Percentiles rank a stretch among this genome's conserved stretches.
phyloP scores from a whole-genome alignment of 1,284 basidiomycete species.

The Ustilago esculenta region DNA sequence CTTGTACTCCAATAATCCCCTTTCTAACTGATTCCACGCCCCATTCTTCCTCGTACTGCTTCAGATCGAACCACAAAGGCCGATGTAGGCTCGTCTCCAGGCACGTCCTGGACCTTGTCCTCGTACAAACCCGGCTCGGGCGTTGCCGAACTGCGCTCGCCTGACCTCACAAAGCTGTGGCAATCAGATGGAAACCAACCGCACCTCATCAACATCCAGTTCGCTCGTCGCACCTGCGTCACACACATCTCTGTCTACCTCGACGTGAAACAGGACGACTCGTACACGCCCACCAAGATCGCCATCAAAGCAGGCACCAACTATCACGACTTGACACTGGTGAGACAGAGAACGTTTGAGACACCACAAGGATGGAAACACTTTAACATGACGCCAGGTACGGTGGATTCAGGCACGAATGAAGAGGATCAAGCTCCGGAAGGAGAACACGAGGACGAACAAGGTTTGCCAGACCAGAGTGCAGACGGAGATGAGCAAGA shows the following conservation, averaged over 20 bases:
- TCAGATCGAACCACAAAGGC: constrained; percentile 56
- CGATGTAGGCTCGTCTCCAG: constrained; percentile 59
- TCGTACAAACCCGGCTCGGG: constrained; percentile 97
- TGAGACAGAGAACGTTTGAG: constrained; percentile 61
- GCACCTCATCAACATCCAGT: constrained; percentile 92
- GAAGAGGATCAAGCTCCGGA: constrained; percentile 82
- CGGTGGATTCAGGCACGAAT: constrained; percentile 47
- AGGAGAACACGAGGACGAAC: constrained; percentile 46
- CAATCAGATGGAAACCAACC: constrained; percentile 98
- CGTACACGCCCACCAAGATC: constrained; percentile 92
- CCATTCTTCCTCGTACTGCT: neutral
- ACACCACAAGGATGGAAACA: constrained; percentile 91
- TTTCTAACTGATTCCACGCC: neutral
- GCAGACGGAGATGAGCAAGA: constrained; percentile 73
- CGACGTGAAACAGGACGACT: constrained; percentile 88
- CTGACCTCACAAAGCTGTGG: constrained; percentile 93
- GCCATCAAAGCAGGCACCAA: constrained; percentile 91
- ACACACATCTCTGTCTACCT: constrained; percentile 88
- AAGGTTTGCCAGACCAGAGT: neutral
- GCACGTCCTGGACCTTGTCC: constrained; percentile 93
- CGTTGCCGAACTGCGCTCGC: constrained; percentile 87
- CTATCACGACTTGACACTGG: constrained; percentile 88
- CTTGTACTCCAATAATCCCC: neutral
- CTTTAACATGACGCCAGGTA: constrained; percentile 77
- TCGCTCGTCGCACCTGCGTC: constrained; percentile 87